A percentile compares a stretch with the other conserved stretches of the same genome.
Conservation (phyloP, 805 yeast genomes). For the Alloascoidea hylecoeti region DNA sequence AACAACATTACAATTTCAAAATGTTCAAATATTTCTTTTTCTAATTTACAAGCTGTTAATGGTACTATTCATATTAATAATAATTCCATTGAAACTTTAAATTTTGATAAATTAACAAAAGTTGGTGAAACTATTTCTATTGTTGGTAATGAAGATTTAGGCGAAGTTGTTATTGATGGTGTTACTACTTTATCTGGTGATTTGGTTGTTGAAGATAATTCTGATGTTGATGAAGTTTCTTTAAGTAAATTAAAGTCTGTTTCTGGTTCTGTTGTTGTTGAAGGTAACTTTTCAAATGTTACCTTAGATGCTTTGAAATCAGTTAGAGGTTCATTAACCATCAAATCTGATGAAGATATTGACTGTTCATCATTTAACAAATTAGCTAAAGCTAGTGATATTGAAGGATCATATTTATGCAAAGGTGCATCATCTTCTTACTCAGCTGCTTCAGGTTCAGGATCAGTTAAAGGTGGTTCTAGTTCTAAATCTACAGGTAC, state of each 20-base stretch:
- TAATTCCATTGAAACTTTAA: slow-evolving; percentile 35
- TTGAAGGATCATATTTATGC: background rate
- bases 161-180: slow-evolving; percentile 50
- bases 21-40: slow-evolving; percentile 58
- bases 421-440: background rate
- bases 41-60: slow-evolving; percentile 57
- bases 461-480: background rate
- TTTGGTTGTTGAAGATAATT: slow-evolving; percentile 78
- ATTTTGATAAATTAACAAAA: slow-evolving; percentile 17
- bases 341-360: slow-evolving; percentile 66
- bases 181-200: slow-evolving; percentile 85
- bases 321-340: slow-evolving; percentile 85
- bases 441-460: background rate
- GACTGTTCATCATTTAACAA: slow-evolving; percentile 59
- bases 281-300: slow-evolving; percentile 74
- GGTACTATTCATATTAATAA: slow-evolving; percentile 71
- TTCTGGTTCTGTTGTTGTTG: slow-evolving; percentile 77
- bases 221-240: slow-evolving; percentile 44
- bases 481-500: background rate
- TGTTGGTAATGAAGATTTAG: slow-evolving; percentile 59
- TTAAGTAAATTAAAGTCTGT: slow-evolving; percentile 61
- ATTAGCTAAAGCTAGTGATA: background rate
- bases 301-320: slow-evolving; percentile 57
- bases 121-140: slow-evolving; percentile 79
- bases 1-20: slow-evolving; percentile 79